A percentile compares a stretch with the other conserved stretches of the same genome.
Evolutionary conservation across 768 basidiomycete genomes (phyloP).

Genomic region (Trametes punicea): DNA sequence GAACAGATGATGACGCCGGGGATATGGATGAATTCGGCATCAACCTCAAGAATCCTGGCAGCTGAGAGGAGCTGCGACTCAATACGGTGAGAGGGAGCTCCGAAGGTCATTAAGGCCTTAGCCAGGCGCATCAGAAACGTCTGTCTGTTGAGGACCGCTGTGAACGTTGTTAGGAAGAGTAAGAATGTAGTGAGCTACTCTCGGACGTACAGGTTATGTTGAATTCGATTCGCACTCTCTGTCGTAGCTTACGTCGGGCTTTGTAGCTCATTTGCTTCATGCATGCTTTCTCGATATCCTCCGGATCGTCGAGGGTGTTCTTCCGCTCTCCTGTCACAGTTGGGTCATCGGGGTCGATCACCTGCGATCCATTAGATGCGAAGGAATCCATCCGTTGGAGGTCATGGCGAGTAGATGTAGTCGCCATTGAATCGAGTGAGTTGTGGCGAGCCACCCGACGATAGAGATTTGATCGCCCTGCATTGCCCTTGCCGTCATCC

Average conservation of each 20-base stretch:
- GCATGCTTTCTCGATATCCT: conserved; percentile 58
- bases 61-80: conserved; percentile 89
- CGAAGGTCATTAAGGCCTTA: conserved; percentile 85
- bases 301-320: conserved; percentile 51
- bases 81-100: conserved; percentile 90
- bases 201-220: conserved; percentile 61
- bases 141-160: conserved; percentile 79
- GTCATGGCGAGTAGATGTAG: conserved; percentile 7
- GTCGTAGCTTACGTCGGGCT: conserved; percentile 60
- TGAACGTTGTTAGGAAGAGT: conserved; percentile 1
- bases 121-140: conserved; percentile 85
- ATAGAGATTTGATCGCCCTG: conserved; percentile 6
- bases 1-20: conserved; percentile 82
- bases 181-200: not conserved
- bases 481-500: conserved; percentile 4
- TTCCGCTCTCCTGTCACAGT: conserved; percentile 54
- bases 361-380: conserved; percentile 42
- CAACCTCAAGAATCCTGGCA: conserved; percentile 84
- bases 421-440: conserved; percentile 25
- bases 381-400: conserved; percentile 41
- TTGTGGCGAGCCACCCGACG: conserved; percentile 1
- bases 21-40: conserved; percentile 88
- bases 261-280: conserved; percentile 67
- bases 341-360: conserved; percentile 72
- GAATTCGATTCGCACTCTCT: conserved; percentile 66